Evolutionary conservation across 202 grass and related monocot species (phyloP), one percentile per base, ranked within the genome.

Genomic region (Setaria viridis): DNA sequence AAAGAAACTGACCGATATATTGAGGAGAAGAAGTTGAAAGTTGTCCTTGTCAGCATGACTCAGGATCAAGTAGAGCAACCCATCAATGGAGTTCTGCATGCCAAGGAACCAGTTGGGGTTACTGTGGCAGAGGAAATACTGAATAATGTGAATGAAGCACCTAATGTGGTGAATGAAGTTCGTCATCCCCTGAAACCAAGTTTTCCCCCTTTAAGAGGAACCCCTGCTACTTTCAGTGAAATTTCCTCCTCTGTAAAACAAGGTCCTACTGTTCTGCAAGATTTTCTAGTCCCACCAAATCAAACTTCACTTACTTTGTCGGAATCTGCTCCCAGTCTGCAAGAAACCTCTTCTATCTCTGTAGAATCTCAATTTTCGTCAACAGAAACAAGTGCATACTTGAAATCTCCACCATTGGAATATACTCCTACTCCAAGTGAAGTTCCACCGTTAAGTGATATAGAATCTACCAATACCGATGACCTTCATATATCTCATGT

Each of bases 11-110:
- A 79, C 69, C 83, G 88, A 88, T 88, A 95, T 72, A 88, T 98
- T 73, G 87, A 98, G 86, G 93, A 95, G 82, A 98, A 79, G 66
- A 95, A 98, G 89, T 55, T 95, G 55, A 88, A 85, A 67, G 95
- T 98, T 72, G 45, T 95, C 41, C 91, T 92, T 82, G 83, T 95
- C 43, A 91, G 67, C 69, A 72, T 85, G 55, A 83, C 79, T 45
- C 67, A 77, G 69, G 84, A 62, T 86, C 78, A 87, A 79, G 86
- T 67, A 70, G 32, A 83, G 53, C 78, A 84, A 76, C 49, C 19
- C 67, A 74, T 51, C 9, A 81, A 53, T 70, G 85, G 62, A 59
- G 53, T 72, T 59, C 29, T 49, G 6, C 74, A 70, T 78, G 21
- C 29, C 50, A 76, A 85, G 85, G 48, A 85, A 55, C 10, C 29